Evolutionary conservation across 495 filamentous ascomycete genomes (phyloP).

Genomic region (Cercophora scortea): DNA sequence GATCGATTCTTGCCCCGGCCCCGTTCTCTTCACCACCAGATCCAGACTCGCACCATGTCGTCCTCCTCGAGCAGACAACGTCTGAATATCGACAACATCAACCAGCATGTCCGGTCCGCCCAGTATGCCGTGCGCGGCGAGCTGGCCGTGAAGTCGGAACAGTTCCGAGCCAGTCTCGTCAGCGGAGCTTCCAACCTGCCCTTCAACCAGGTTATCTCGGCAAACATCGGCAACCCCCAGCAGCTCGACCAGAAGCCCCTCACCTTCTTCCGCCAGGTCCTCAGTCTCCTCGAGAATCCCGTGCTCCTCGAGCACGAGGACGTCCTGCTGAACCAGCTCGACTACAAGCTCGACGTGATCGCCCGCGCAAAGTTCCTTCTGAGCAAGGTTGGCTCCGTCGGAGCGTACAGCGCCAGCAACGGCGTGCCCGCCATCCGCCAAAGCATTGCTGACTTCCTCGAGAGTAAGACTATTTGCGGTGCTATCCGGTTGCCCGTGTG

Average conservation of each 20-base stretch:
- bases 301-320: constrained; percentile 69
- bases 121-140: constrained; percentile 97
- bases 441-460: constrained; percentile 86
- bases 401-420: constrained; percentile 92
- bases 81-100: constrained; percentile 83
- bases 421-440: constrained; percentile 77
- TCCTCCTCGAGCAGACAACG: constrained; percentile 34
- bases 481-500: neutral
- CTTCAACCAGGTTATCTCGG: constrained; percentile 84
- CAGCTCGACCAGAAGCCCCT: constrained; percentile 98
- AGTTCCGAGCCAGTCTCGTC: constrained; percentile 66
- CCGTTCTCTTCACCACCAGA: constrained; percentile 5
- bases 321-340: constrained; percentile 56
- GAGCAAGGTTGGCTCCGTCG: constrained; percentile 78
- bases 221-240: constrained; percentile 98
- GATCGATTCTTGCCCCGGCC: neutral
- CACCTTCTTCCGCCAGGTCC: constrained; percentile 96
- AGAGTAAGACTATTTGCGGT: constrained; percentile 42
- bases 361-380: constrained; percentile 74
- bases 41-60: constrained; percentile 23
- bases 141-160: constrained; percentile 82
- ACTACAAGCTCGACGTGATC: constrained; percentile 82
- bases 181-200: constrained; percentile 55
- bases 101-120: constrained; percentile 72
- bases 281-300: constrained; percentile 91